Evolutionary conservation across 768 basidiomycete genomes (phyloP).

Genomic region (Boletus rex-veris): DNA sequence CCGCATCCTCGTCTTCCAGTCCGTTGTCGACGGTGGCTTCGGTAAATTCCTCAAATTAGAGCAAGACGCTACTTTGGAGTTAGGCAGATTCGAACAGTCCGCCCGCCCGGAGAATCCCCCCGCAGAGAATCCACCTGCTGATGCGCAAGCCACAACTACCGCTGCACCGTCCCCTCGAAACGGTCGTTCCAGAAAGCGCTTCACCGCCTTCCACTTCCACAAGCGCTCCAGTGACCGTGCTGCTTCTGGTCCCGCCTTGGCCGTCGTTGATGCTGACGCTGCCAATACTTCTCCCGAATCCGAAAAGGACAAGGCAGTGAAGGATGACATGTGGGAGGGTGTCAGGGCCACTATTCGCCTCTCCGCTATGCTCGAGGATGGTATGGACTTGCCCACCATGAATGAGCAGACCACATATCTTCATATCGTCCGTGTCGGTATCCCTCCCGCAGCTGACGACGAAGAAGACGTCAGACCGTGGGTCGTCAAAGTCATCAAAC

Average conservation of each 20-base stretch:
- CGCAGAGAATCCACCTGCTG: slow-evolving; percentile 11
- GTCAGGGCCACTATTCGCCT: slow-evolving; percentile 77
- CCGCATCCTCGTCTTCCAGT: slow-evolving; percentile 37
- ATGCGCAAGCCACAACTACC: slow-evolving; percentile 9
- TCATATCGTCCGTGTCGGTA: slow-evolving; percentile 72
- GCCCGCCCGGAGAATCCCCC: slow-evolving; percentile 1
- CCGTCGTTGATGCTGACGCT: slow-evolving; percentile 70
- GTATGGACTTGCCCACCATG: slow-evolving; percentile 57
- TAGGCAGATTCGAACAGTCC: slow-evolving; percentile 64
- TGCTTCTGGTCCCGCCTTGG: slow-evolving; percentile 73
- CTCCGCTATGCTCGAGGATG: slow-evolving; percentile 76
- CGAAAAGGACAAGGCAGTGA: slow-evolving; percentile 42
- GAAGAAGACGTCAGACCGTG: slow-evolving; percentile 70
- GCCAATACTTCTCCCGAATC: slow-evolving; percentile 29
- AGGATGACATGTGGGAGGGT: slow-evolving; percentile 55
- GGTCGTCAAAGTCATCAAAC: slow-evolving; percentile 90
- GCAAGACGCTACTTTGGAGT: slow-evolving; percentile 75
- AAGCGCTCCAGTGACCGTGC: slow-evolving; percentile 49
- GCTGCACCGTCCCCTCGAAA: slow-evolving; percentile 15
- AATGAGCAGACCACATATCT: slow-evolving; percentile 92
- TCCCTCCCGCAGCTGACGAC: slow-evolving; percentile 36
- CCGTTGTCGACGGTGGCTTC: slow-evolving; percentile 79
- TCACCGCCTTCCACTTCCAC: slow-evolving; percentile 66
- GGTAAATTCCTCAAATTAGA: slow-evolving; percentile 68
- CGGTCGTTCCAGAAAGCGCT: slow-evolving; percentile 46